Percentiles rank a stretch among this genome's conserved stretches.
These are phyloP conservation scores for Leptosphaerulina australis DNA, from an alignment of 2,329 filamentous ascomycete species.

Conservation along the genomic window DNA sequence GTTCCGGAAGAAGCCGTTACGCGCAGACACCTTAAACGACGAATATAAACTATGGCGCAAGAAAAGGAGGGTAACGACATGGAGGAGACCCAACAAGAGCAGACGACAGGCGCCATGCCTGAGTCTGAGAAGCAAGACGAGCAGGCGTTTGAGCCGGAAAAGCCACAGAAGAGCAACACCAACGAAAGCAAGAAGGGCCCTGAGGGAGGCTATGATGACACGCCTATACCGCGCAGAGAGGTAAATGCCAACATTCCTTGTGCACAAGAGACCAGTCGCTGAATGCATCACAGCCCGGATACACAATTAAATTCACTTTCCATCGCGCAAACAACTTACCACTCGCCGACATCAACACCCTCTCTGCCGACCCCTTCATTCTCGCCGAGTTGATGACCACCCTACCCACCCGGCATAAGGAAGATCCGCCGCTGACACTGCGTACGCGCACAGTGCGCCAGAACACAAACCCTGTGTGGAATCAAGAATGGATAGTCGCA, in stretches of 20 bases:
- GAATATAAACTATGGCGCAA: slow-evolving; percentile 18
- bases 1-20: neutral
- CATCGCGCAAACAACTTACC: slow-evolving; percentile 82
- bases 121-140: slow-evolving; percentile 17
- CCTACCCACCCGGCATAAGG: slow-evolving; percentile 78
- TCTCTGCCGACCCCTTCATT: slow-evolving; percentile 84
- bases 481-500: slow-evolving; percentile 84
- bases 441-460: slow-evolving; percentile 77
- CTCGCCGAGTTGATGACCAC: slow-evolving; percentile 74
- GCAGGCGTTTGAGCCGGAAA: slow-evolving; percentile 12
- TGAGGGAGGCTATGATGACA: slow-evolving; percentile 79
- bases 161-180: slow-evolving; percentile 35
- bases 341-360: slow-evolving; percentile 75
- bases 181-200: slow-evolving; percentile 55
- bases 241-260: neutral
- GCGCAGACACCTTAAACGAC: neutral
- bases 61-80: neutral
- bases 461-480: slow-evolving; percentile 78
- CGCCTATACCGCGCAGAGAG: slow-evolving; percentile 68
- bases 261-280: neutral
- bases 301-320: slow-evolving; percentile 84
- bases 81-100: slow-evolving; percentile 14
- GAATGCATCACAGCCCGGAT: slow-evolving; percentile 69
- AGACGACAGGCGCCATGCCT: slow-evolving; percentile 8
- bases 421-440: slow-evolving; percentile 76